These are phyloP conservation scores for Lipomyces starkeyi DNA, from an alignment of 805 yeast genomes.

Conservation along the genomic window DNA sequence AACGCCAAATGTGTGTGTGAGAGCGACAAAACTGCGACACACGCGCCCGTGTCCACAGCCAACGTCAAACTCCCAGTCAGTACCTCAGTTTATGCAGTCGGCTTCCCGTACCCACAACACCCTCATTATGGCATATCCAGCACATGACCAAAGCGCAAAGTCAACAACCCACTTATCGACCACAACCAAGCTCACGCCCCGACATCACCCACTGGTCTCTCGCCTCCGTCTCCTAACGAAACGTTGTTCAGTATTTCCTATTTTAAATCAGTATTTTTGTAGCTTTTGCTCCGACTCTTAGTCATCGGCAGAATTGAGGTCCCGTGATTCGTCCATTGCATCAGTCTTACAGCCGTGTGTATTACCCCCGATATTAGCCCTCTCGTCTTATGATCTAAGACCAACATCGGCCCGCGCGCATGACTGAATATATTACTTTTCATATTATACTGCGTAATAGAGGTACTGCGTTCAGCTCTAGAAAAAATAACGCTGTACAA, in stretches of 20 bases:
- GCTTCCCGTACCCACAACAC: not conserved
- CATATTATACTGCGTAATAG: too few species aligned
- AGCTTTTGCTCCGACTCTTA: not conserved
- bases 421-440: too few species aligned
- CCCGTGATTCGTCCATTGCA: not conserved
- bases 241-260: too few species aligned
- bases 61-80: not conserved
- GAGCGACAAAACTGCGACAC: not conserved
- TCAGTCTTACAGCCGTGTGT: too few species aligned
- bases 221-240: not conserved
- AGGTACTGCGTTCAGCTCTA: too few species aligned
- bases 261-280: not conserved
- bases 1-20: not conserved
- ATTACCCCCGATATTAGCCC: too few species aligned
- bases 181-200: not conserved
- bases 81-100: not conserved
- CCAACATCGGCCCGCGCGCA: too few species aligned
- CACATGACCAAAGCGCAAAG: not conserved
- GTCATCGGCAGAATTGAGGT: not conserved
- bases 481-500: too few species aligned
- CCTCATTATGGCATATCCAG: not conserved
- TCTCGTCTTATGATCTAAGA: too few species aligned
- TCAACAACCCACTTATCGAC: not conserved
- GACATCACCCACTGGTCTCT: too few species aligned
- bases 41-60: not conserved